Conservation (phyloP, 2,329 filamentous ascomycete species). For the Penicillium paneum region DNA sequence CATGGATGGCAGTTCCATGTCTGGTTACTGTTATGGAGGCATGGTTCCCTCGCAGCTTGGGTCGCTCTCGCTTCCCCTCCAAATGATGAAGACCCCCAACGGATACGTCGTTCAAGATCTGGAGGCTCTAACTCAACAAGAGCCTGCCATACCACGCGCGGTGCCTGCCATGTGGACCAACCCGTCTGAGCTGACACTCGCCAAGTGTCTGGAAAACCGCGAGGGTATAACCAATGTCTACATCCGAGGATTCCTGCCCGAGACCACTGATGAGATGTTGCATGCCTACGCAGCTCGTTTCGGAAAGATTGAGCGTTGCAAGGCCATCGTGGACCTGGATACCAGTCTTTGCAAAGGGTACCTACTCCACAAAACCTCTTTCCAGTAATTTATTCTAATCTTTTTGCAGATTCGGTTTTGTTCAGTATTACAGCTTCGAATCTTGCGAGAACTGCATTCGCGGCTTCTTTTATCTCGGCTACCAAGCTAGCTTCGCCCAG, state of each 20-base stretch:
- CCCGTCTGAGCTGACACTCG: constrained; percentile 82
- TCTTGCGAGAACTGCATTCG: constrained; percentile 95
- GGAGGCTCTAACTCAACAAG: constrained; percentile 65
- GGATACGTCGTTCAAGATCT: constrained; percentile 51
- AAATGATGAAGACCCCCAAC: constrained; percentile 47
- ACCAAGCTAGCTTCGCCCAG: constrained; percentile 97
- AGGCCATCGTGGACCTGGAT: constrained; percentile 94
- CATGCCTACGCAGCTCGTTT: constrained; percentile 80
- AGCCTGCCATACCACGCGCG: constrained; percentile 80
- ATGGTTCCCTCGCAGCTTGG: constrained; percentile 58
- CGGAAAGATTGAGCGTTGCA: constrained; percentile 91
- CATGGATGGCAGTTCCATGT: constrained; percentile 57
- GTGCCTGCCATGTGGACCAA: constrained; percentile 83
- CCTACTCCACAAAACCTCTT: constrained; percentile 28
- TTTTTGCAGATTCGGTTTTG: constrained; percentile 80
- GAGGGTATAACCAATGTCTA: constrained; percentile 97
- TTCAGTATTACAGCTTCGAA: constrained; percentile 83
- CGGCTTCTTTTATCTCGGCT: constrained; percentile 89
- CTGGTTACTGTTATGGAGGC: constrained; percentile 54
- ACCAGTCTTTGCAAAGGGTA: constrained; percentile 96
- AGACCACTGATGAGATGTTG: constrained; percentile 89
- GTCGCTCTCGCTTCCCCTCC: constrained; percentile 37
- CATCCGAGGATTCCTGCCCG: constrained; percentile 91
- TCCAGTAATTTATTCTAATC: constrained; percentile 14
- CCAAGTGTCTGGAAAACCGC: constrained; percentile 91